Evolutionary conservation across 225 moss, liverwort and hornwort genomes (phyloP).

Genomic region (Lunularia cruciata): DNA sequence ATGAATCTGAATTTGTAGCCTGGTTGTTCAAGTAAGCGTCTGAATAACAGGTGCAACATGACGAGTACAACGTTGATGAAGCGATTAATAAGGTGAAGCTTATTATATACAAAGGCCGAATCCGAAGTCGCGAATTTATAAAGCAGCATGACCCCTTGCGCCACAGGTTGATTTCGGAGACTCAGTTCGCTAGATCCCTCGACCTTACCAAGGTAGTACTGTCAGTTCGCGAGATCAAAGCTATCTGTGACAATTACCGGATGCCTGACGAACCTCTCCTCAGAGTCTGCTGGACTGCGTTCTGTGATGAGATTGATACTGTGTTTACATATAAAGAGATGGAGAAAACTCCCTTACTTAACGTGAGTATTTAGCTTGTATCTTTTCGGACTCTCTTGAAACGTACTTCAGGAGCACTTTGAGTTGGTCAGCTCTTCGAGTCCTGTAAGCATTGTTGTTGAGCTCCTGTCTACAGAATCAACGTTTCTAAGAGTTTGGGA

Average conservation of each 20-base stretch:
- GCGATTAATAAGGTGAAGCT: conserved; percentile 75
- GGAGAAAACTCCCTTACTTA: conserved; percentile 74
- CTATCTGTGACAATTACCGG: conserved; percentile 71
- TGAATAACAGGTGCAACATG: conserved; percentile 61
- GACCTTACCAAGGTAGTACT: conserved; percentile 79
- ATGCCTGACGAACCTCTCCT: conserved; percentile 61
- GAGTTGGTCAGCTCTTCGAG: no score
- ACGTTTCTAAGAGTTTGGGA: no score
- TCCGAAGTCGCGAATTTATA: conserved; percentile 70
- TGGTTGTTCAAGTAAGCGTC: no score
- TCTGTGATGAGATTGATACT: conserved; percentile 86
- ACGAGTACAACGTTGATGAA: conserved; percentile 67
- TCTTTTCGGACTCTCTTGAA: no score
- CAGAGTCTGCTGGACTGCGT: conserved; percentile 75
- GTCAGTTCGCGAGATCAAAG: conserved; percentile 40
- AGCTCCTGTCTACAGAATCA: no score
- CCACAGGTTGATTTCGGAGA: conserved; percentile 53
- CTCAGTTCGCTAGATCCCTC: conserved; percentile 68
- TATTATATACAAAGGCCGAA: conserved; percentile 72
- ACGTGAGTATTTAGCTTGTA: conserved; percentile 57
- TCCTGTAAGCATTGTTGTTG: no score
- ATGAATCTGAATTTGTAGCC: no score
- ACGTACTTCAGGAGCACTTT: no score
- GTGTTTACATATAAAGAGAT: conserved; percentile 84
- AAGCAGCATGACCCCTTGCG: conserved; percentile 76